Conservation (phyloP, 164 flowering plant species). For the Vitis labrusca region DNA sequence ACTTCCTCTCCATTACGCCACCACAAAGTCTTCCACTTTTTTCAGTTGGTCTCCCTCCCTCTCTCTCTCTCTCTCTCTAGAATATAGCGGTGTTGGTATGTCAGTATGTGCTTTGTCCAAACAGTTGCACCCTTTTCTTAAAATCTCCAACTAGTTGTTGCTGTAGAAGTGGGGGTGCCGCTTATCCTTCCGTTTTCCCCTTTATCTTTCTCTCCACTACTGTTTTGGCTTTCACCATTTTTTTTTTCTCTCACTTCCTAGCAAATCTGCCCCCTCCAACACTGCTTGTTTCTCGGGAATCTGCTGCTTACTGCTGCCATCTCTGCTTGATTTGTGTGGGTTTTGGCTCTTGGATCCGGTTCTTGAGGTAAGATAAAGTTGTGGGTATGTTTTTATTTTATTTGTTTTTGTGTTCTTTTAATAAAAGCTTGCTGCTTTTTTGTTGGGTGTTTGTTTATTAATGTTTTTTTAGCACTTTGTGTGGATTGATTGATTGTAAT, state of each 20-base stretch:
- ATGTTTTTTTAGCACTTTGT: too few species aligned
- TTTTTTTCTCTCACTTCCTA: background rate
- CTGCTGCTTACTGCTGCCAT: background rate
- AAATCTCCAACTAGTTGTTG: too few species aligned
- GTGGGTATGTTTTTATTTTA: background rate
- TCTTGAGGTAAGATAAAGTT: slow-evolving; percentile 12
- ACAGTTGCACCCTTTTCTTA: slow-evolving; percentile 7
- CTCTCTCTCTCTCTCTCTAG: slow-evolving; percentile 7
- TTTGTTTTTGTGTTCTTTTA: slow-evolving; percentile 1
- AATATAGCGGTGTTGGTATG: background rate
- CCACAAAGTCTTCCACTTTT: too few species aligned
- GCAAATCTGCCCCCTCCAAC: too few species aligned
- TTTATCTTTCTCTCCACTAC: background rate
- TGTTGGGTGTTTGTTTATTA: background rate
- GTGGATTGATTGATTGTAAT: too few species aligned
- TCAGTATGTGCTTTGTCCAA: background rate
- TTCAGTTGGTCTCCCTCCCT: background rate
- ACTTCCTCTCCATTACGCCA: too few species aligned
- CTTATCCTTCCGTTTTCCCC: background rate
- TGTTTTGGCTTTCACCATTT: background rate
- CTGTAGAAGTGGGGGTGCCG: background rate
- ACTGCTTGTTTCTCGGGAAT: background rate
- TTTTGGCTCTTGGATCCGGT: slow-evolving; percentile 18
- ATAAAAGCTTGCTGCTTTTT: background rate
- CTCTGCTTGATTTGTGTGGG: background rate